phyloP scores from a whole-genome alignment of 2,329 filamentous ascomycete species.

The Nectriaceae sp. region DNA sequence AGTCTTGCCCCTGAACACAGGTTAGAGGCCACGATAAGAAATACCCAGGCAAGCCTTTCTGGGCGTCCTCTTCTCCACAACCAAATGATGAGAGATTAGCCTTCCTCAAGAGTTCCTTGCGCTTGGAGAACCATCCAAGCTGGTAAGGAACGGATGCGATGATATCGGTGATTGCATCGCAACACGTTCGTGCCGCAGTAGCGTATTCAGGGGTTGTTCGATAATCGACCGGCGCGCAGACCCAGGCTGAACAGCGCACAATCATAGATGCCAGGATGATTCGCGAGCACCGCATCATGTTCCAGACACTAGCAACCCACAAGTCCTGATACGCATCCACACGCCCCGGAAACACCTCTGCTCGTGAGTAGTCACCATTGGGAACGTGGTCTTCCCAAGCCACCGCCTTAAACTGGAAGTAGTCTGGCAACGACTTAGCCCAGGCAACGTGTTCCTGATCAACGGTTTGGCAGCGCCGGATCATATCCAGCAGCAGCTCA shows the following conservation, averaged over 20 bases:
- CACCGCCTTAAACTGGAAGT: conserved; percentile 54
- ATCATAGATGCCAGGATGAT: conserved; percentile 57
- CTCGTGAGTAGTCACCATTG: conserved; percentile 51
- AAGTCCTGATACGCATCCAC: conserved; percentile 62
- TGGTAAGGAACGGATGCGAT: conserved; percentile 63
- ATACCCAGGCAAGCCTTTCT: conserved; percentile 59
- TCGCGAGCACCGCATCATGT: conserved; percentile 54
- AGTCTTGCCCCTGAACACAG: conserved; percentile 57
- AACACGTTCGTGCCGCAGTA: conserved; percentile 51
- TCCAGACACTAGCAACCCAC: conserved; percentile 60
- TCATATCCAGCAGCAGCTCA: conserved; percentile 52
- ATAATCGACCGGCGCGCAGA: conserved; percentile 61
- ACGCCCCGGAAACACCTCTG: conserved; percentile 61
- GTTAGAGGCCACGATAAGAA: conserved; percentile 62
- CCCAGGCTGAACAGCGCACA: conserved; percentile 62
- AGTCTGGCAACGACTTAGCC: conserved; percentile 50
- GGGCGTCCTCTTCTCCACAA: conserved; percentile 50
- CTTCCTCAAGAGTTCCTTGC: conserved; percentile 41
- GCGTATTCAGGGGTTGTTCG: conserved; percentile 64
- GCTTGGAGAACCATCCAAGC: conserved; percentile 58
- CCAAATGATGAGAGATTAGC: conserved; percentile 48
- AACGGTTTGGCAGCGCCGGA: conserved; percentile 51
- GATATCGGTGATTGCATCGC: conserved; percentile 58
- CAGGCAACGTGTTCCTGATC: conserved; percentile 56
- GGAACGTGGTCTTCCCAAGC: conserved; percentile 59